Percentiles rank a stretch among this genome's conserved stretches.
These are phyloP conservation scores for Davidsoniella neocaledoniae DNA, from an alignment of 2,329 filamentous ascomycete species.

Conservation along the genomic window DNA sequence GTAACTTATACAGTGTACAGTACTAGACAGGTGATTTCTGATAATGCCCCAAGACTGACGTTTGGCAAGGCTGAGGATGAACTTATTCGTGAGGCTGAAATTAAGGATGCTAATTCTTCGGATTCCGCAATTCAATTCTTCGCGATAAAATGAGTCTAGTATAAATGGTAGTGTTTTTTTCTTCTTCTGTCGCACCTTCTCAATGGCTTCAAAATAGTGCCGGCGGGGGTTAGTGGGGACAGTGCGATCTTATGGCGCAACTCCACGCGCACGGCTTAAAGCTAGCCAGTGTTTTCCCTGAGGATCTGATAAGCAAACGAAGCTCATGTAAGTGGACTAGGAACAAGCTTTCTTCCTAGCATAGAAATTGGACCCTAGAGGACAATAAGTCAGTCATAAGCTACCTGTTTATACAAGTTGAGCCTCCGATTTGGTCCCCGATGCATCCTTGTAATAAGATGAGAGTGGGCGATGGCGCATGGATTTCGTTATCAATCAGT, in stretches of 20 bases:
- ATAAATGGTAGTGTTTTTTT: too few species aligned
- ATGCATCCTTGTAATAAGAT: too few species aligned
- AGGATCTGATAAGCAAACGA: neutral
- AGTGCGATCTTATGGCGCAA: neutral
- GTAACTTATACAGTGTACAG: too few species aligned
- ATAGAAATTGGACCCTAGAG: neutral
- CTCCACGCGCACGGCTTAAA: neutral
- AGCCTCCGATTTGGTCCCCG: too few species aligned
- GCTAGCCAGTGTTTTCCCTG: neutral
- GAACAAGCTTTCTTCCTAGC: too few species aligned
- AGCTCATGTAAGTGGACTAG: neutral
- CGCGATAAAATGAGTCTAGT: too few species aligned
- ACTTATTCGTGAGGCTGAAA: neutral
- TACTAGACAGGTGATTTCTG: neutral
- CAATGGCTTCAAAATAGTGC: neutral
- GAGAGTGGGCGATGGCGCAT: too few species aligned
- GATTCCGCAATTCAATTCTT: neutral
- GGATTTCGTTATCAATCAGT: slow-evolving; percentile 2
- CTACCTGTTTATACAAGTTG: too few species aligned
- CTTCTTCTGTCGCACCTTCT: too few species aligned
- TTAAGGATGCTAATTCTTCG: neutral
- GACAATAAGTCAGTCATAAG: neutral
- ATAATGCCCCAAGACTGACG: neutral
- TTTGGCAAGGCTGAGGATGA: neutral
- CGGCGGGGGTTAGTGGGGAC: slow-evolving; percentile 6